phyloP scores from a whole-genome alignment of 257 asterid species.

The Verbena officinalis region DNA sequence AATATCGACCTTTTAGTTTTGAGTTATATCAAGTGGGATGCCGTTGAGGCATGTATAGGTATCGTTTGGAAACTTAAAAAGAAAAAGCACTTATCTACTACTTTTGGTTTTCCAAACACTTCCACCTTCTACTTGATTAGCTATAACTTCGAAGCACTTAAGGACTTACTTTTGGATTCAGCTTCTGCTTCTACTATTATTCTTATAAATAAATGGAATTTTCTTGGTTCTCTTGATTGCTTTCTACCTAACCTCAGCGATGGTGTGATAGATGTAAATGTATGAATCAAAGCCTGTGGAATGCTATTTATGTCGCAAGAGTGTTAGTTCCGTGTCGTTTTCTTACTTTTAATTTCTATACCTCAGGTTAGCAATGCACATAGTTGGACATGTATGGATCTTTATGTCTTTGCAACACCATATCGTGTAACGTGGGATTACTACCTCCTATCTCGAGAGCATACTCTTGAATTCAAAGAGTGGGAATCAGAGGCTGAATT shows the following conservation, averaged over 20 bases:
- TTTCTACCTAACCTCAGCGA: conserved; percentile 9
- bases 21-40: conserved; percentile 2
- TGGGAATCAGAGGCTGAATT: conserved; percentile 69
- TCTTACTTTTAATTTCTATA: conserved; percentile 8
- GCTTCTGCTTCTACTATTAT: no score
- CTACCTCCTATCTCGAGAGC: conserved; percentile 69
- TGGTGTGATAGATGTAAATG: background rate
- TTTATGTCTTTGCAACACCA: conserved; percentile 79
- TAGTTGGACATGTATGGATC: conserved; percentile 80
- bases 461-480: conserved; percentile 63
- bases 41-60: no score
- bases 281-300: background rate
- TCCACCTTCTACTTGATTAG: no score
- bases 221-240: conserved; percentile 20
- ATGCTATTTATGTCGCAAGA: background rate
- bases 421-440: conserved; percentile 78
- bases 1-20: background rate
- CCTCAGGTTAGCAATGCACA: conserved; percentile 64
- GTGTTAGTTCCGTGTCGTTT: background rate
- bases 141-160: no score
- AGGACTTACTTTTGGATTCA: no score
- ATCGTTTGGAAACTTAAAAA: no score
- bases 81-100: no score
- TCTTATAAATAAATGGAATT: no score
- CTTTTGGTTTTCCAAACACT: no score